A percentile compares a stretch with the other conserved stretches of the same genome.
phyloP scores from a whole-genome alignment of 1,284 basidiomycete species.

The Polyporus tsugae region DNA sequence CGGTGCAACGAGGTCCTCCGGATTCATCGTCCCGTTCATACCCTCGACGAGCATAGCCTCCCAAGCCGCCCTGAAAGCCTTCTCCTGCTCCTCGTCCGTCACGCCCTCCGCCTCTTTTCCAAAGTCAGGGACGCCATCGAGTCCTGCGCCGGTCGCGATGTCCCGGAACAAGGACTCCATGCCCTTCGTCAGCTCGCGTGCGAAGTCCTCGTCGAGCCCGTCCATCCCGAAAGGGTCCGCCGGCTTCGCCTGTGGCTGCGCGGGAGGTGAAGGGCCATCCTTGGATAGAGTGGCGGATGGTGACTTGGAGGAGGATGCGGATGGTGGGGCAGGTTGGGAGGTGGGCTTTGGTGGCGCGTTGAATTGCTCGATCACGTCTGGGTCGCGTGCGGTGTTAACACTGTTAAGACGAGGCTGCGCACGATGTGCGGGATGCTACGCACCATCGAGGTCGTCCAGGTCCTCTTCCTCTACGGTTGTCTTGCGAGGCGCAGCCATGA shows the following conservation, averaged over 20 bases:
- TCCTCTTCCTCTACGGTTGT: slow-evolving; percentile 61
- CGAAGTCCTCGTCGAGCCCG: slow-evolving; percentile 62
- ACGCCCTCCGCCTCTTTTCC: slow-evolving; percentile 46
- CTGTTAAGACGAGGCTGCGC: no score
- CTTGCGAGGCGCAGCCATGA: slow-evolving; percentile 34
- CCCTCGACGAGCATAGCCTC: slow-evolving; percentile 80
- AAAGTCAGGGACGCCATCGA: slow-evolving; percentile 54
- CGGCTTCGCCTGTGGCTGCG: slow-evolving; percentile 38
- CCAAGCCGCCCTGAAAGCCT: slow-evolving; percentile 71
- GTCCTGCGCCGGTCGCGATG: slow-evolving; percentile 48
- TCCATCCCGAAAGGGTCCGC: slow-evolving; percentile 42
- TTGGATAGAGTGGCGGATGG: slow-evolving; percentile 12
- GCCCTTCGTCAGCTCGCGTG: slow-evolving; percentile 76
- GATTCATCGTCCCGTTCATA: slow-evolving; percentile 59
- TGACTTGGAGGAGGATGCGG: slow-evolving; percentile 19
- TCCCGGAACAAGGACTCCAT: slow-evolving; percentile 90
- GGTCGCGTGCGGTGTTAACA: slow-evolving; percentile 12
- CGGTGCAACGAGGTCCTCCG: slow-evolving; percentile 37
- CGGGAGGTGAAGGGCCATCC: slow-evolving; percentile 25
- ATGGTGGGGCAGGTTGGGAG: slow-evolving; percentile 37
- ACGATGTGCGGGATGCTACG: slow-evolving; percentile 28
- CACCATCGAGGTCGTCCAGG: slow-evolving; percentile 80
- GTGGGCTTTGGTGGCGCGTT: slow-evolving; percentile 32
- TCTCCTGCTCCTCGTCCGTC: slow-evolving; percentile 51
- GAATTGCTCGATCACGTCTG: slow-evolving; percentile 69